These are phyloP conservation scores for Tricholoma saponaceum DNA, from an alignment of 768 basidiomycete genomes.

Conservation along the genomic window DNA sequence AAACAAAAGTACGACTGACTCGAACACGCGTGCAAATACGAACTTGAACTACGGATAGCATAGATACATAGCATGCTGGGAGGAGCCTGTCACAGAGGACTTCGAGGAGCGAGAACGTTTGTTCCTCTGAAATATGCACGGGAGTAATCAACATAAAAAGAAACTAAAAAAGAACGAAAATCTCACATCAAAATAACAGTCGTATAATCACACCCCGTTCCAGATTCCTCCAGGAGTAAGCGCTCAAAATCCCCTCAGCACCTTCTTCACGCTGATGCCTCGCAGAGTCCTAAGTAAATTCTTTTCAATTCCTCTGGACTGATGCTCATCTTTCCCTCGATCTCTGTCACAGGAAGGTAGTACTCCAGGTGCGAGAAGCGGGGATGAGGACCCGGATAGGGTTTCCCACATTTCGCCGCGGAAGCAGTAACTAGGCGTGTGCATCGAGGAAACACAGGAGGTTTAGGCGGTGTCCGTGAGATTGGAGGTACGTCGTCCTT, in stretches of 20 bases:
- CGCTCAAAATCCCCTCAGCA: conserved; percentile 84
- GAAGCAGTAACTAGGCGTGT: conserved; percentile 92
- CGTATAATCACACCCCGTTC: conserved; percentile 99
- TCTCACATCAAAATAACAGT: no score
- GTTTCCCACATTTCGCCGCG: conserved; percentile 99
- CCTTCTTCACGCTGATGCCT: conserved; percentile 92
- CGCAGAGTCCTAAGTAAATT: conserved; percentile 96
- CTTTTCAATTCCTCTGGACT: conserved; percentile 99
- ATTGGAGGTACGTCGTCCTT: no score
- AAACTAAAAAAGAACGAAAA: no score
- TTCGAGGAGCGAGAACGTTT: no score
- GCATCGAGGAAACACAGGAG: conserved; percentile 92
- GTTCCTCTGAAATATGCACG: no score
- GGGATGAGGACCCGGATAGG: no score
- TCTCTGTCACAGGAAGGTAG: conserved; percentile 67
- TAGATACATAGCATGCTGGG: conserved; percentile 95
- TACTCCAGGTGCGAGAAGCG: conserved; percentile 83
- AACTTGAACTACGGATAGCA: conserved; percentile 6
- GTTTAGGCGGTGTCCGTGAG: no score
- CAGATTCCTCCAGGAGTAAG: conserved; percentile 94
- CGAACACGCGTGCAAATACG: conserved; percentile 98
- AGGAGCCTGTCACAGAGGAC: conserved; percentile 90
- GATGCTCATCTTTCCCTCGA: no score
- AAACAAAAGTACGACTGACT: conserved; percentile 87
- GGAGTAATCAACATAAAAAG: no score